Base-by-base conservation (phyloP, 768 basidiomycete genomes). In the Kwoniella dejecticola region DNA sequence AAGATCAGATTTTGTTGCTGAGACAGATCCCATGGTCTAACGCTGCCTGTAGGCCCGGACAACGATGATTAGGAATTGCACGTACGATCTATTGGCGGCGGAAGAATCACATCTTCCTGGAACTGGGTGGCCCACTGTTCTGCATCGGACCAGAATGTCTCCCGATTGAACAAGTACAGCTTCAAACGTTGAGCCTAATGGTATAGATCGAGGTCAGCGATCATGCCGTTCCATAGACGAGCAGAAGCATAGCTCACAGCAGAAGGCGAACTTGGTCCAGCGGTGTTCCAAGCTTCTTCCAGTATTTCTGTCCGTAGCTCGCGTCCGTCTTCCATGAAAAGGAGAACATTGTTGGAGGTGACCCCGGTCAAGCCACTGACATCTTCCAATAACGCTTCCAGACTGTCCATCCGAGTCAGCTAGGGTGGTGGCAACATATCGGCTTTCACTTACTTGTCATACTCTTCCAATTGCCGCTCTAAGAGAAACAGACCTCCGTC, bases 151-250 rank as follows among this genome's bases (percentile, higher is more conserved):
- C 63, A 73, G 62, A 78, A 78, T 0, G 69, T 70, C 33, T 71
- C 73, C 13, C 74, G 56, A 56, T 78, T 74, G 62, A 68, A 78
- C 19, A 71, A 63, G 47, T 70, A 75, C 26, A 78, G 31, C 11
- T 52, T 57, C 42, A 59, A 45, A 24, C 45, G n/a, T 10, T 52
- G 54, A 12, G 62, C 52, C 69, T 74, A 36, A 24, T n/a, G 13
- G 8, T n/a, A 44, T 44, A 15, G 33, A 41, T 52, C 29, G 24
- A 11, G 4, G 6, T 26, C 13, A 31, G n/a, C 30, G 8, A 13
- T 30, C n/a, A 7, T 19, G 29, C 5, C n/a, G n/a, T n/a, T n/a
- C 33, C 47, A 36, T 10, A 36, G 15, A 10, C n/a, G n/a, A 42
- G n/a, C 8, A 21, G 12, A 12, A 24, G 19, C 24, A 24, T 12